Evolutionary conservation across 2,329 filamentous ascomycete species (phyloP).

Genomic region (Phymatotrichopsis omnivora): DNA sequence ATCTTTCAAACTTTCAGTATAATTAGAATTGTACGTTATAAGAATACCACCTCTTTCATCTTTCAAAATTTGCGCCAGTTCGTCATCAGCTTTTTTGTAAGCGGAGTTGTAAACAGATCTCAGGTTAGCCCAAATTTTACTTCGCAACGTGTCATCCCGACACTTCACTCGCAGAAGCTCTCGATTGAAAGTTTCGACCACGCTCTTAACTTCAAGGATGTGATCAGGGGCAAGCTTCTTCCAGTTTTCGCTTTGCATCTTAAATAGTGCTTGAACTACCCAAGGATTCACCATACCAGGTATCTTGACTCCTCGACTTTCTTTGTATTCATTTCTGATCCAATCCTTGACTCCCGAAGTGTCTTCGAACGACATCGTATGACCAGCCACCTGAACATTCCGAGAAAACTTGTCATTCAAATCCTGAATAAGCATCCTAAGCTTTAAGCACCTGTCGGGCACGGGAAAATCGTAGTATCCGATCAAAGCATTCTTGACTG

Average conservation of each 20-base stretch:
- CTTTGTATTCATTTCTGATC: conserved; percentile 38
- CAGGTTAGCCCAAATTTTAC: conserved; percentile 39
- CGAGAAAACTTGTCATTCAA: conserved; percentile 29
- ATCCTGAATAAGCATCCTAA: conserved; percentile 31
- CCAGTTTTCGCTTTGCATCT: conserved; percentile 49
- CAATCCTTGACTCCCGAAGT: conserved; percentile 38
- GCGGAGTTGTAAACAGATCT: conserved; percentile 39
- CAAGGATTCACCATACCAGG: conserved; percentile 39
- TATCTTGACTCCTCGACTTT: conserved; percentile 46
- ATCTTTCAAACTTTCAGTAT: conserved; percentile 41
- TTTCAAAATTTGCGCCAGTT: conserved; percentile 44
- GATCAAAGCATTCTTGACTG: conserved; percentile 34
- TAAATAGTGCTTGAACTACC: conserved; percentile 42
- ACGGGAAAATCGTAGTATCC: conserved; percentile 37
- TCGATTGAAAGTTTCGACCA: conserved; percentile 36
- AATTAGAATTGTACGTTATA: conserved; percentile 46
- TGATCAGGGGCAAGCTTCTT: conserved; percentile 40
- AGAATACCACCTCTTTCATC: conserved; percentile 43
- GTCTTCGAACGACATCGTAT: conserved; percentile 30
- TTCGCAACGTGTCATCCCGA: conserved; percentile 38
- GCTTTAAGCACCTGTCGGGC: too few relatives aligned
- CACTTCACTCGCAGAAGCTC: conserved; percentile 39
- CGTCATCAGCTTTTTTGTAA: conserved; percentile 43
- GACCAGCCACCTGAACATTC: conserved; percentile 30
- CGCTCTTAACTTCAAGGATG: conserved; percentile 33